Conservation (phyloP, 768 basidiomycete species). For the Ramaria sp. region DNA sequence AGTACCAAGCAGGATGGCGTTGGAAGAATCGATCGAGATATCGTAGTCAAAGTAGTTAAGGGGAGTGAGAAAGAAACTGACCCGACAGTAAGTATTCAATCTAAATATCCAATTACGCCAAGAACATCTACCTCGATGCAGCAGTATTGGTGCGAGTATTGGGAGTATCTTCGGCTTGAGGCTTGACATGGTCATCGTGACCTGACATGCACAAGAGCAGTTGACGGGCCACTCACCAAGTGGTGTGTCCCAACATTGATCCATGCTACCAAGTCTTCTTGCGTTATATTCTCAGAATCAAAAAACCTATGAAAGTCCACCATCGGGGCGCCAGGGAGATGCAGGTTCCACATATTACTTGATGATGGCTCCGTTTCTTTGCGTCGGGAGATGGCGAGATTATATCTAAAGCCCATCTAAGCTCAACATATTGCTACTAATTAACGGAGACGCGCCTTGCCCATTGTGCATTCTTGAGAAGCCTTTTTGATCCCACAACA, state of each 20-base stretch:
- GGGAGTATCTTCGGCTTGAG: conserved; percentile 55
- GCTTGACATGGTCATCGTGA: conserved; percentile 21
- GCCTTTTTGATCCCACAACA: conserved; percentile 47
- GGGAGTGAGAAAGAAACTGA: conserved; percentile 47
- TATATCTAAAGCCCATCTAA: not conserved
- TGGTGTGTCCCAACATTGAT: conserved; percentile 61
- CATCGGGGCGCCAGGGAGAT: conserved; percentile 44
- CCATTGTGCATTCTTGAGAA: conserved; percentile 55
- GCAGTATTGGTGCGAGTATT: conserved; percentile 49
- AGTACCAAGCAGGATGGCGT: conserved; percentile 37
- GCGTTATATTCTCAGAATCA: conserved; percentile 50
- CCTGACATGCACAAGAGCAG: not conserved
- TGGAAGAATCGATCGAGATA: conserved; percentile 45
- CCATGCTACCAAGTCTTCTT: conserved; percentile 59
- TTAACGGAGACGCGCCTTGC: conserved; percentile 45
- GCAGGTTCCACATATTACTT: conserved; percentile 51
- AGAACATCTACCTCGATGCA: conserved; percentile 33
- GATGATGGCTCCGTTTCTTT: conserved; percentile 54
- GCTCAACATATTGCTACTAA: not conserved
- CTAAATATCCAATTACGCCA: not conserved
- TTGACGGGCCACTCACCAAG: conserved; percentile 25
- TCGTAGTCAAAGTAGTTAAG: conserved; percentile 60
- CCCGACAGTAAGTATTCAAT: not conserved
- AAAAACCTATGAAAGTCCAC: conserved; percentile 56
- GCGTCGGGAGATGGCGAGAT: conserved; percentile 16